These are phyloP conservation scores for Cytospora leucostoma DNA, from an alignment of 2,329 filamentous ascomycete genomes.

Conservation along the genomic window DNA sequence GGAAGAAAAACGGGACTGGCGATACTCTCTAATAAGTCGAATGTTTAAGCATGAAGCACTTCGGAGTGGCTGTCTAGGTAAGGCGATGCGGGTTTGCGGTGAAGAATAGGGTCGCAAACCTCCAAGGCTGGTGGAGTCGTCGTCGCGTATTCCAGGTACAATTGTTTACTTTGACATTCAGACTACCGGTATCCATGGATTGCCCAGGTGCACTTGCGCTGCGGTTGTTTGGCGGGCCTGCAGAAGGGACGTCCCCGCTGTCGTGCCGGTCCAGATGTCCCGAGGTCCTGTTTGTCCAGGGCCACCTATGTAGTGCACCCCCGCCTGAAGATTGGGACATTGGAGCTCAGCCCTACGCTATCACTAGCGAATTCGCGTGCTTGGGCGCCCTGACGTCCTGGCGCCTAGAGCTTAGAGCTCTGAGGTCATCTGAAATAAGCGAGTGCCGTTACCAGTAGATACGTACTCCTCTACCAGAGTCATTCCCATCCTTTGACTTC, in stretches of 20 bases:
- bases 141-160: not conserved
- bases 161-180: conserved; percentile 24
- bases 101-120: not conserved
- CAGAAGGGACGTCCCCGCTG: not conserved
- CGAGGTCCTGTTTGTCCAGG: not conserved
- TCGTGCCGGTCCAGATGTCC: not conserved
- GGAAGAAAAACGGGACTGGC: not conserved
- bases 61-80: conserved; percentile 30
- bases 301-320: not conserved
- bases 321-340: not conserved
- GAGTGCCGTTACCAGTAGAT: not conserved
- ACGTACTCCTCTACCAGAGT: not conserved
- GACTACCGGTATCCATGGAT: too few species aligned
- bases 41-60: conserved; percentile 21
- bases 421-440: conserved; percentile 14
- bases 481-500: not conserved
- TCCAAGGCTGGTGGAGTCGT: not conserved
- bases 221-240: not conserved
- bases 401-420: conserved; percentile 6
- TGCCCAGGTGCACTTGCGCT: not conserved
- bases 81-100: not conserved
- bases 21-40: conserved; percentile 11
- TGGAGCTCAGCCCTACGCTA: conserved; percentile 21
- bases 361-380: too few species aligned
- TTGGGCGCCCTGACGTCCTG: not conserved